These are phyloP conservation scores for Penicillium sp. DNA, from an alignment of 2,329 filamentous ascomycete genomes.

Conservation along the genomic window DNA sequence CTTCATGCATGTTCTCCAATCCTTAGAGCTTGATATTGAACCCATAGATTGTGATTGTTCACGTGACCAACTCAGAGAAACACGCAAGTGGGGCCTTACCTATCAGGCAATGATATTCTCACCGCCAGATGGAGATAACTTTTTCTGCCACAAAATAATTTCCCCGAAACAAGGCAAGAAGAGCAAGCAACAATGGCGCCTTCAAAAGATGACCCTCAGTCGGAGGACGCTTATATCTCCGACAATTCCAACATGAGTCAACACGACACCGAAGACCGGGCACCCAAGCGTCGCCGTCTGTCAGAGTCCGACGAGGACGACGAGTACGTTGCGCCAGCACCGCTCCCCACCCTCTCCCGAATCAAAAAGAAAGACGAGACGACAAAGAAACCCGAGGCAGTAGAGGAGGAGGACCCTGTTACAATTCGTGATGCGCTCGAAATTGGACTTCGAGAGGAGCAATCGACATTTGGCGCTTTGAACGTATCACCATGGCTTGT, in stretches of 20 bases:
- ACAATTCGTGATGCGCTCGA: conserved; percentile 44
- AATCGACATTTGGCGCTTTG: conserved; percentile 68
- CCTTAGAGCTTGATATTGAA: too few relatives aligned
- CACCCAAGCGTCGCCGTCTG: conserved; percentile 43
- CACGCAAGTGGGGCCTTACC: neutral
- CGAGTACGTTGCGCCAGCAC: conserved; percentile 36
- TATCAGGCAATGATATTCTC: conserved; percentile 1
- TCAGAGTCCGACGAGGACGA: conserved; percentile 41
- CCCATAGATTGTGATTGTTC: neutral
- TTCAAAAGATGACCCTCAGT: conserved; percentile 25
- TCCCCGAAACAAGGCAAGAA: conserved; percentile 21
- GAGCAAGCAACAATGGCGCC: conserved; percentile 33
- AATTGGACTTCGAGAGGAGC: conserved; percentile 47
- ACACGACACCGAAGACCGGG: conserved; percentile 30
- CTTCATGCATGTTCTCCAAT: neutral
- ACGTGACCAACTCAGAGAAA: conserved; percentile 8
- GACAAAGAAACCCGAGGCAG: conserved; percentile 18
- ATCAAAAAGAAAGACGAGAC: conserved; percentile 43
- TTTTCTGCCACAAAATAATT: conserved; percentile 40
- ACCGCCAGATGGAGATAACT: conserved; percentile 34
- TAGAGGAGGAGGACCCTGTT: conserved; percentile 38
- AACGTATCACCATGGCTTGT: conserved; percentile 85
- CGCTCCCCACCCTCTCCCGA: conserved; percentile 43
- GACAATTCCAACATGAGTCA: conserved; percentile 24
- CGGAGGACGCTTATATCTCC: conserved; percentile 29